Conservation (phyloP, 192 early-diverging fungal species). For the Spinellus fusiger region DNA sequence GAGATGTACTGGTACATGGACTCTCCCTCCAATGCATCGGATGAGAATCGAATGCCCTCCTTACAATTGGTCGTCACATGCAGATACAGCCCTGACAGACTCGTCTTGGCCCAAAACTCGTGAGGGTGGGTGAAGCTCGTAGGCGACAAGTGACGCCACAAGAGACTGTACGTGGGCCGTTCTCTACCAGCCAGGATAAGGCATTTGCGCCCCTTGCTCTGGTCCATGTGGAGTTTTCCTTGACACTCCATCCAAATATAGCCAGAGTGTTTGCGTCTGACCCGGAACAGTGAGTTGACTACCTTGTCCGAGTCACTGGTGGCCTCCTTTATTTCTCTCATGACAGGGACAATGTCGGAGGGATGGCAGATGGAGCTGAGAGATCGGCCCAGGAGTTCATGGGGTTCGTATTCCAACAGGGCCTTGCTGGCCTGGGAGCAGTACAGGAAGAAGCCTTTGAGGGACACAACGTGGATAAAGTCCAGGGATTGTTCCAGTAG, state of each 20-base stretch:
- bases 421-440: conserved; percentile 34
- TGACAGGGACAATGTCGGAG: conserved; percentile 55
- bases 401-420: conserved; percentile 46
- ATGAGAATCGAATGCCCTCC: conserved; percentile 15
- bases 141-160: not conserved
- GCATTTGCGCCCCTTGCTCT: conserved; percentile 59
- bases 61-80: conserved; percentile 26
- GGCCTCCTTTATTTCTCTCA: conserved; percentile 53
- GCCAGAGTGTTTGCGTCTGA: conserved; percentile 44
- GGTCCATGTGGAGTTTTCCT: conserved; percentile 55
- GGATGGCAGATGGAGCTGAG: conserved; percentile 59
- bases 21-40: conserved; percentile 26
- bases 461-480: conserved; percentile 57
- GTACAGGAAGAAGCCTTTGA: conserved; percentile 63
- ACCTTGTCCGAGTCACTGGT: conserved; percentile 24
- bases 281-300: conserved; percentile 53
- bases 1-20: conserved; percentile 35
- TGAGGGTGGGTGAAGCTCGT: not conserved
- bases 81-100: conserved; percentile 49
- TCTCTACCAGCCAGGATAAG: conserved; percentile 57
- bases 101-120: conserved; percentile 59
- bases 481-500: conserved; percentile 46
- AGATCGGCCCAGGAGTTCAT: conserved; percentile 48
- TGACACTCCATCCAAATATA: conserved; percentile 60
- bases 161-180: conserved; percentile 34